phyloP scores from a whole-genome alignment of 1,139 yeast genomes.

The Spencermartinsiella ligniputridi region DNA sequence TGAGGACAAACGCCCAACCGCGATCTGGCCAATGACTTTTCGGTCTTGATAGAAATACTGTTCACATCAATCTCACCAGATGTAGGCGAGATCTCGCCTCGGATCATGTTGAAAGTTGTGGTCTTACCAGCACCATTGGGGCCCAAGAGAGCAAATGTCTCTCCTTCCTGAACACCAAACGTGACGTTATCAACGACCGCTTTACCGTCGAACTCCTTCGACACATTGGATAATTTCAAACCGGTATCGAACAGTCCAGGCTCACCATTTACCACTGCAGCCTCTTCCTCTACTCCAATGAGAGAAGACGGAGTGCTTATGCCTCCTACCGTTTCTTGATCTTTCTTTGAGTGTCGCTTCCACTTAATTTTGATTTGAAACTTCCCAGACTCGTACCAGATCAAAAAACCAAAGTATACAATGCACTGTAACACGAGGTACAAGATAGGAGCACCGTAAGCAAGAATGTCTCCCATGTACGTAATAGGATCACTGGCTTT shows the following conservation, averaged over 20 bases:
- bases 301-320: slow-evolving; percentile 14
- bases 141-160: slow-evolving; percentile 53
- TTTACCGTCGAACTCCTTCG: slow-evolving; percentile 28
- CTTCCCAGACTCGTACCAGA: slow-evolving; percentile 36
- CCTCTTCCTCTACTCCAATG: slow-evolving; percentile 18
- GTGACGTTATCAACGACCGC: slow-evolving; percentile 34
- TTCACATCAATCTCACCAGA: slow-evolving; percentile 32
- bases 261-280: slow-evolving; percentile 15
- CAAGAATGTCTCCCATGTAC: slow-evolving; percentile 30
- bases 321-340: background rate
- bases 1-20: slow-evolving; percentile 38
- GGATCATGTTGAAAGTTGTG: slow-evolving; percentile 64
- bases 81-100: slow-evolving; percentile 43
- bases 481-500: slow-evolving; percentile 20
- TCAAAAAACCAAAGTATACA: slow-evolving; percentile 23
- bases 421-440: slow-evolving; percentile 30
- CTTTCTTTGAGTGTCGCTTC: background rate
- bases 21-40: slow-evolving; percentile 31
- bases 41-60: slow-evolving; percentile 27
- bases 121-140: slow-evolving; percentile 99
- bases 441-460: slow-evolving; percentile 36
- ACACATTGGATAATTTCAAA: slow-evolving; percentile 29
- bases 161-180: slow-evolving; percentile 33
- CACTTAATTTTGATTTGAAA: slow-evolving; percentile 14
- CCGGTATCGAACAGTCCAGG: slow-evolving; percentile 23